Percentiles rank a stretch among this genome's conserved stretches.
Conservation (phyloP, 2,329 filamentous ascomycete species). For the Cordyceps farinosa region DNA sequence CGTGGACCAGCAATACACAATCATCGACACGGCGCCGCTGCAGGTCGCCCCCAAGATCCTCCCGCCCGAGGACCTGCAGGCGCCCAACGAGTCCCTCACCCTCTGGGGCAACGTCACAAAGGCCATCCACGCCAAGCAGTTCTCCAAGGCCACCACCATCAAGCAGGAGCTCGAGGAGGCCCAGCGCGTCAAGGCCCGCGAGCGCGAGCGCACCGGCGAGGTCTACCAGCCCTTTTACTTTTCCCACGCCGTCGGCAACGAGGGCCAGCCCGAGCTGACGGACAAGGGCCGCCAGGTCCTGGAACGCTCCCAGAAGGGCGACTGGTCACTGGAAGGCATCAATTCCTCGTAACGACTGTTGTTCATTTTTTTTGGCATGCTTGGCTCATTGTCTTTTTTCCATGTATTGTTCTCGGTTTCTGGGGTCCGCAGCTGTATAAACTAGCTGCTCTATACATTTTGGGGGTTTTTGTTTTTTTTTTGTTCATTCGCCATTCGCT, state of each 20-base stretch:
- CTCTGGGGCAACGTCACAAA: slow-evolving; percentile 87
- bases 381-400: not conserved
- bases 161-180: slow-evolving; percentile 91
- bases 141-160: slow-evolving; percentile 73
- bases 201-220: slow-evolving; percentile 65
- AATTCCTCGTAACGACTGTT: not conserved
- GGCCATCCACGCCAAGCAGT: slow-evolving; percentile 81
- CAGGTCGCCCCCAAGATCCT: slow-evolving; percentile 73
- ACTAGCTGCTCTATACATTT: slow-evolving; percentile 9
- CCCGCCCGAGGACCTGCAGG: slow-evolving; percentile 73
- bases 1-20: slow-evolving; percentile 61
- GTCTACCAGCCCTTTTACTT: slow-evolving; percentile 91
- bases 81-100: slow-evolving; percentile 82
- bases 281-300: slow-evolving; percentile 51
- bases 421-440: not conserved
- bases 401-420: not conserved
- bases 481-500: not conserved
- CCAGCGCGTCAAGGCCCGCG: slow-evolving; percentile 79
- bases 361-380: not conserved
- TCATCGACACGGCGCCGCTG: slow-evolving; percentile 86
- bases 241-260: slow-evolving; percentile 54
- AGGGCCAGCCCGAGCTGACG: slow-evolving; percentile 53
- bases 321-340: slow-evolving; percentile 49
- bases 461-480: not conserved
- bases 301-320: slow-evolving; percentile 49